Percentiles rank a stretch among this genome's conserved stretches.
phyloP scores from a whole-genome alignment of 495 filamentous ascomycete genomes.

The Xylaria grammica region DNA sequence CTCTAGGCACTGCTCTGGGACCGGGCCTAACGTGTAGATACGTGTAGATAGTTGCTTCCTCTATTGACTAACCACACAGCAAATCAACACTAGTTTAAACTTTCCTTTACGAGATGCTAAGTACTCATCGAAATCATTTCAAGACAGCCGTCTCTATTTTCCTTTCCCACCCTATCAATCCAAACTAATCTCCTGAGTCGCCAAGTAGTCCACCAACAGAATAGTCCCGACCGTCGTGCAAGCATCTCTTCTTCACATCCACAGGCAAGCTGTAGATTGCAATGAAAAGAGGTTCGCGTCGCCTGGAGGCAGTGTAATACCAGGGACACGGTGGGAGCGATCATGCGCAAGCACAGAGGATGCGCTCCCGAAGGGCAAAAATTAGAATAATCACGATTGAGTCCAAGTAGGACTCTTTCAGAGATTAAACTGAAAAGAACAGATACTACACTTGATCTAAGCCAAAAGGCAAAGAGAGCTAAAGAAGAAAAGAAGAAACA shows the following conservation, averaged over 20 bases:
- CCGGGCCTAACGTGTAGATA: no score
- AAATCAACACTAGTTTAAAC: no score
- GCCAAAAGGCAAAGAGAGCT: constrained; percentile 56
- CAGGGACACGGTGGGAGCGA: constrained; percentile 70
- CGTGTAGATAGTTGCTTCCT: no score
- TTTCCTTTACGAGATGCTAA: no score
- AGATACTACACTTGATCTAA: constrained; percentile 96
- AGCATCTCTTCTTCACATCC: constrained; percentile 64
- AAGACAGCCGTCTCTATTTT: no score
- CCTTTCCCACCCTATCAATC: no score
- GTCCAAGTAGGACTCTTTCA: constrained; percentile 59
- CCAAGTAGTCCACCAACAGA: no score
- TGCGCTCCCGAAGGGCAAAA: constrained; percentile 57
- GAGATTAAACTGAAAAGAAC: constrained; percentile 90
- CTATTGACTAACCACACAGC: no score
- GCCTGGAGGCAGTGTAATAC: constrained; percentile 79
- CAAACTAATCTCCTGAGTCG: no score
- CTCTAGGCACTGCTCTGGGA: no score
- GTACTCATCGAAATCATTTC: no score
- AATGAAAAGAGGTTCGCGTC: constrained; percentile 73
- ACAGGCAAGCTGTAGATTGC: constrained; percentile 56
- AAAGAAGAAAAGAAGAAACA: constrained; percentile 32
- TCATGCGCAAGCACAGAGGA: constrained; percentile 80
- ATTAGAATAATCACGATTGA: constrained; percentile 75
- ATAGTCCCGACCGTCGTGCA: no score